Conservation (phyloP, 805 yeast species). For the Metschnikowia peoriensis region DNA sequence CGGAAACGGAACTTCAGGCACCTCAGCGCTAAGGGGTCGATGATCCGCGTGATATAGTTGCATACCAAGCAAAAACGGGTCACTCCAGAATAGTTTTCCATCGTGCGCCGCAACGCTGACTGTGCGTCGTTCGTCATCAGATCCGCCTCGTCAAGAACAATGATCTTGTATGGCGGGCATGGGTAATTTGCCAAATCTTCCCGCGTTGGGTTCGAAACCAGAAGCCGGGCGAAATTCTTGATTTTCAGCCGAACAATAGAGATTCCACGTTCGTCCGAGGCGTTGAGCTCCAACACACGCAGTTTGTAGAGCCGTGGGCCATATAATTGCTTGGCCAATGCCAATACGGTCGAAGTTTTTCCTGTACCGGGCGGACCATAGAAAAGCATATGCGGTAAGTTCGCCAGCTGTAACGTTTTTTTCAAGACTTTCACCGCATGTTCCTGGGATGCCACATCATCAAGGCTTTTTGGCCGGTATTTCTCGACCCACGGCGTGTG, state of each 20-base stretch:
- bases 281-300: conserved; percentile 80
- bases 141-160: conserved; percentile 93
- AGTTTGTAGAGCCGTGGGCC: conserved; percentile 66
- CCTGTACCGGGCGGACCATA: conserved; percentile 97
- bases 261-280: conserved; percentile 90
- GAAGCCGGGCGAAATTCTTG: conserved; percentile 80
- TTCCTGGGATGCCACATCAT: conserved; percentile 89
- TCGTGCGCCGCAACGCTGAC: conserved; percentile 88
- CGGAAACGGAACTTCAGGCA: conserved; percentile 94
- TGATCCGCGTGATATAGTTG: conserved; percentile 93
- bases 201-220: conserved; percentile 75
- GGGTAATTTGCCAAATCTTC: conserved; percentile 76
- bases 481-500: conserved; percentile 92
- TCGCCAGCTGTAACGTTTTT: conserved; percentile 73
- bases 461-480: conserved; percentile 77
- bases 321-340: conserved; percentile 74
- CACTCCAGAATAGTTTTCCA: conserved; percentile 85
- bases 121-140: conserved; percentile 98
- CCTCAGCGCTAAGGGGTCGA: conserved; percentile 94
- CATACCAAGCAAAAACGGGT: conserved; percentile 92
- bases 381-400: conserved; percentile 87
- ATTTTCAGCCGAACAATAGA: conserved; percentile 83
- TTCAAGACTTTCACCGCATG: conserved; percentile 83
- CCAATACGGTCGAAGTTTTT: conserved; percentile 83
- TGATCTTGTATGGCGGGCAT: conserved; percentile 94